phyloP scores from a whole-genome alignment of 345 rosid species.

The Murraya paniculata region DNA sequence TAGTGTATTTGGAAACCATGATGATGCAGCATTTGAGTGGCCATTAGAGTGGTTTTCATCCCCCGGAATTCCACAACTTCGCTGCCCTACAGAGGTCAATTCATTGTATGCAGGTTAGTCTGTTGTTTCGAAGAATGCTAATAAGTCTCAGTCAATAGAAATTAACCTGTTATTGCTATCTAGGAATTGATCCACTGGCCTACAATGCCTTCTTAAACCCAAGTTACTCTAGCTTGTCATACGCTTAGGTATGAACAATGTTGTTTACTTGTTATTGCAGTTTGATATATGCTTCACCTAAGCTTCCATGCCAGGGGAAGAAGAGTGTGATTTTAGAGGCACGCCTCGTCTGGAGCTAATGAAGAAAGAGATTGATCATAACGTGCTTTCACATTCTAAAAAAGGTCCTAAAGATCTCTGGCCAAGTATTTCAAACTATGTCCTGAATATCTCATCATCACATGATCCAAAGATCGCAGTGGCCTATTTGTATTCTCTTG shows the following conservation, averaged over 20 bases:
- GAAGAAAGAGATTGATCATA: constrained; percentile 46
- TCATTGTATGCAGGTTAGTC: constrained; percentile 37
- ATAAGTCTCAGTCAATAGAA: no score
- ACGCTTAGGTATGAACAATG: not conserved
- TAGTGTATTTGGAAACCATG: constrained; percentile 82
- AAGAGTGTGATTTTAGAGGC: constrained; percentile 51
- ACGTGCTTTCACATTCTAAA: constrained; percentile 45
- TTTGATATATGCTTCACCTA: constrained; percentile 9
- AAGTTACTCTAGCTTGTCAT: not conserved
- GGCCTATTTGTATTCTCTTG: constrained; percentile 69
- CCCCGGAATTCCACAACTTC: constrained; percentile 61
- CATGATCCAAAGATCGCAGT: constrained; percentile 32
- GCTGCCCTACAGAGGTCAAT: constrained; percentile 38
- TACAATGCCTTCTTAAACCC: not conserved
- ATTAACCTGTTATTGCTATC: not conserved
- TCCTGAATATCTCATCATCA: constrained; percentile 42
- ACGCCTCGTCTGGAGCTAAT: constrained; percentile 55
- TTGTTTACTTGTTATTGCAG: not conserved
- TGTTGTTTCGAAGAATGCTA: not conserved
- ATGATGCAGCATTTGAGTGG: constrained; percentile 78
- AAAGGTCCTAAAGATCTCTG: constrained; percentile 64
- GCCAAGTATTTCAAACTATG: constrained; percentile 88
- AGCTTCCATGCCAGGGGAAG: constrained; percentile 27
- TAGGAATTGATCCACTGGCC: not conserved
- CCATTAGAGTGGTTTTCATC: constrained; percentile 80